Base-by-base conservation (phyloP, 257 asterid genomes). In the Gynochthodes officinalis region DNA sequence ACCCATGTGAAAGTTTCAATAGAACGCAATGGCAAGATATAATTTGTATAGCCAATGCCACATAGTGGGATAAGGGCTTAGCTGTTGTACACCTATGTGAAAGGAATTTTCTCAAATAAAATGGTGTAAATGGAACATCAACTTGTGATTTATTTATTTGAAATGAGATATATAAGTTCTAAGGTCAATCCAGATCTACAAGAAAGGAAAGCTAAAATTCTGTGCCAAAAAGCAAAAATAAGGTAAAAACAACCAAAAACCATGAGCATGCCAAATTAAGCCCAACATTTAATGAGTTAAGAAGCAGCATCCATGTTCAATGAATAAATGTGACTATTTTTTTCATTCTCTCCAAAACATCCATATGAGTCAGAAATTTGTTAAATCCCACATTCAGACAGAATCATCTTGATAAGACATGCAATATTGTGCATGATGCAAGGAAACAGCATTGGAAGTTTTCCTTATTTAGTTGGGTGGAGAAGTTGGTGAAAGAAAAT, bases 201-300 rank as follows among this genome's bases (percentile, higher is more conserved):
- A 49, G 13, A n/a, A n/a, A n/a, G n/a, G n/a, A n/a, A n/a, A n/a
- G n/a, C n/a, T n/a, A n/a, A n/a, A n/a, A n/a, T n/a, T n/a, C n/a
- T n/a, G n/a, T 66, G 25, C 42, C 54, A 49, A 49, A 67, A 67
- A 67, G 28, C n/a, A 18, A 28, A 28, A n/a, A n/a, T n/a, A n/a
- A n/a, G n/a, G n/a, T 27, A 49, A 67, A 53, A 28, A 21, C 8
- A 9, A 48, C 72, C 28, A 19, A 49, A 32, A 23, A 49, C 28
- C 8, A 23, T 68, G 30, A 68, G 30, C 19, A 30, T 25, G 11
- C 62, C 11, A 44, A n/a, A 68, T 7, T 6, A 25, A 65, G 70
- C 46, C 68, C 69, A 39, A 64, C 40, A 64, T 39, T 42, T 12
- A 57, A 14, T 14, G 16, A 44, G 59, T 67, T 30, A 46, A 32